Evolutionary conservation across 352 stramenopile genomes (phyloP).

Genomic region (Phytophthora sojae): DNA sequence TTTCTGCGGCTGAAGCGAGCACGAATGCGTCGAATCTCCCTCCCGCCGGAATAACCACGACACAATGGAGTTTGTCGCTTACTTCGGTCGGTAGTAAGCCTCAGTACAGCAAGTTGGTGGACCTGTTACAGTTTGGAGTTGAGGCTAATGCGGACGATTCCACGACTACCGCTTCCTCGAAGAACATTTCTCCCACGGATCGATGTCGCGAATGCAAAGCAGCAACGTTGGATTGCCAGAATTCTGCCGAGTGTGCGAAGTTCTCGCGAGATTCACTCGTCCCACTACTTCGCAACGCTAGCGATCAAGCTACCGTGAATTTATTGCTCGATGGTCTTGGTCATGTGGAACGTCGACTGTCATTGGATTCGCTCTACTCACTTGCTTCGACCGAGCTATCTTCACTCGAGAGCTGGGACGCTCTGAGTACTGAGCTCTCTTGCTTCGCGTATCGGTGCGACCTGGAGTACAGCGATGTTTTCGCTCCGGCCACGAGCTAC

Average conservation of each 20-base stretch:
- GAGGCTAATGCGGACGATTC: background rate
- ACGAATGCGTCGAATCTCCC: background rate
- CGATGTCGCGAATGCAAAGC: constrained; percentile 2
- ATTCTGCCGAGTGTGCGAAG: background rate
- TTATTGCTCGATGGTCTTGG: background rate
- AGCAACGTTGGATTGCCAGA: background rate
- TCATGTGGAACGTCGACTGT: background rate
- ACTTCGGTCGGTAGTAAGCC: background rate
- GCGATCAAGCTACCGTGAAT: background rate
- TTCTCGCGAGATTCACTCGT: background rate
- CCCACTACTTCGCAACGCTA: background rate
- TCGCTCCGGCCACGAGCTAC: background rate
- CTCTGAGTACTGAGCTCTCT: background rate
- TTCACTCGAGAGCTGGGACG: constrained; percentile 1
- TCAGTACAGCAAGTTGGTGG: constrained; percentile 1
- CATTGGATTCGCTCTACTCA: background rate
- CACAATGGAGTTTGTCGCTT: background rate
- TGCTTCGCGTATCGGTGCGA: constrained; percentile 1
- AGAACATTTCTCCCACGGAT: background rate
- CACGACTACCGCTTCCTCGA: background rate
- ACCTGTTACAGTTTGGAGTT: background rate
- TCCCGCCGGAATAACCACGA: background rate
- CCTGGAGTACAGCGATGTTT: background rate
- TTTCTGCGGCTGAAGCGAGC: background rate
- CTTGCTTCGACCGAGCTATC: background rate